Evolutionary conservation across 2,329 filamentous ascomycete species (phyloP).

Genomic region (Thielaviopsis punctulata): DNA sequence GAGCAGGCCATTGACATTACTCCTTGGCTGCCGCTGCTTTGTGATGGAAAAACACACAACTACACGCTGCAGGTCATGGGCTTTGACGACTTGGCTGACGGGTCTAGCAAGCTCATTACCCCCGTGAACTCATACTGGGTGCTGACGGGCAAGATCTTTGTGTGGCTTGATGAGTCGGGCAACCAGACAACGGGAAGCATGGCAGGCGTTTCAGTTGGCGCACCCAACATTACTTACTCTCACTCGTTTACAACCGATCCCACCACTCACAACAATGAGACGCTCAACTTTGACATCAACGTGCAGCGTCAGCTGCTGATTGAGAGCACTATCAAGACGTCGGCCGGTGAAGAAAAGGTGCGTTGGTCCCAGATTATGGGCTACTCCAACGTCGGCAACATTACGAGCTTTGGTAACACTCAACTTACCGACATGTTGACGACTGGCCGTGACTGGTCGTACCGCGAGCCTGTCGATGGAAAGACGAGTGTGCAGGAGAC

Average conservation of each 20-base stretch:
- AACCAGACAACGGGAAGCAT: conserved; percentile 33
- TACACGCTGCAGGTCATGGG: conserved; percentile 54
- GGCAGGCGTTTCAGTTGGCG: conserved; percentile 6
- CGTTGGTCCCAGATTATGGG: conserved; percentile 42
- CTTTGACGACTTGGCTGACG: conserved; percentile 34
- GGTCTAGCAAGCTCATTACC: conserved; percentile 28
- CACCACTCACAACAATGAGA: conserved; percentile 36
- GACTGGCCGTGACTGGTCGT: conserved; percentile 26
- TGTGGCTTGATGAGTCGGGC: conserved; percentile 45
- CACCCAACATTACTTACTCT: conserved; percentile 17
- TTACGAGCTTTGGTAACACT: conserved; percentile 20
- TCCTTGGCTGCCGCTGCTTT: conserved; percentile 53
- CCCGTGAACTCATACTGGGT: conserved; percentile 40
- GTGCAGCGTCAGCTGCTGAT: conserved; percentile 39
- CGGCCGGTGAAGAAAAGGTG: conserved; percentile 15
- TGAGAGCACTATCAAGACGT: conserved; percentile 24
- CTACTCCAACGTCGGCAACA: conserved; percentile 34
- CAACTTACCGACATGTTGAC: conserved; percentile 27
- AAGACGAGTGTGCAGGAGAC: not conserved
- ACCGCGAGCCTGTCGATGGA: conserved; percentile 13
- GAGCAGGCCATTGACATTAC: conserved; percentile 74
- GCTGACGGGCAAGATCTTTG: conserved; percentile 61
- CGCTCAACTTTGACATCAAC: conserved; percentile 39
- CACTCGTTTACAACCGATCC: conserved; percentile 20
- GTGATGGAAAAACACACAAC: conserved; percentile 44